Base-by-base conservation (phyloP, 345 rosid genomes). In the Corchorus olitorius region DNA sequence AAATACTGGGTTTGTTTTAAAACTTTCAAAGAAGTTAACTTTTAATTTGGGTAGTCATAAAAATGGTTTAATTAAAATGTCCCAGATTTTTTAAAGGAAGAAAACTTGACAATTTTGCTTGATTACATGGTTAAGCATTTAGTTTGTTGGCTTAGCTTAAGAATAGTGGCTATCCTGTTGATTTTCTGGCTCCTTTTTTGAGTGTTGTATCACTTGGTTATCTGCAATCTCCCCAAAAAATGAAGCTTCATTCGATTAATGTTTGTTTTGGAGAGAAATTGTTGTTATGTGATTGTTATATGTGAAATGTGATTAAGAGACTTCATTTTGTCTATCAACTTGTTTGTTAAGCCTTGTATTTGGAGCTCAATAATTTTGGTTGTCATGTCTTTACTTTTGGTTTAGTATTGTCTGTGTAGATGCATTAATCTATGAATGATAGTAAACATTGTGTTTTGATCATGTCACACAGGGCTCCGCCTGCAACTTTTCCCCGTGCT, bases 401-500 rank as follows among this genome's bases (percentile, higher is more conserved):
- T n/a, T 64, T 37, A 16, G 9, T 12, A 11, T 66, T 45, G 17
- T 70, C 34, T 10, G 33, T 35, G 35, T 13, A 34, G 46, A 20
- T 72, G 35, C 14, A 63, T 77, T 75, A 43, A 55, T 41, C 53
- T 58, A 12, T 72, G 39, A 56, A 67, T 76, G 45, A 39, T 69
- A 16, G 20, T 33, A 68, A 19, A 52, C 49, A n/a, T 58, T 37
- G 53, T 39, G 50, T n/a, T 71, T 62, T 77, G 41, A 13, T 82
- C 76, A 48, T 79, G 41, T 74, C 22, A 14, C 35, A 53, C 80
- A 87, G 93, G 75, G 91, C 89, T 76, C 91, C 98, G 0, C 97
- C 98, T 55, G 91, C 97, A 19, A 87, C 84, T 2, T 95, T 92
- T 77, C 97, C 97, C 79, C 86, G 91, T 11, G 55, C 87, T 4